Conservation (phyloP, 768 basidiomycete genomes). For the Brasilioporus rufonigricans region DNA sequence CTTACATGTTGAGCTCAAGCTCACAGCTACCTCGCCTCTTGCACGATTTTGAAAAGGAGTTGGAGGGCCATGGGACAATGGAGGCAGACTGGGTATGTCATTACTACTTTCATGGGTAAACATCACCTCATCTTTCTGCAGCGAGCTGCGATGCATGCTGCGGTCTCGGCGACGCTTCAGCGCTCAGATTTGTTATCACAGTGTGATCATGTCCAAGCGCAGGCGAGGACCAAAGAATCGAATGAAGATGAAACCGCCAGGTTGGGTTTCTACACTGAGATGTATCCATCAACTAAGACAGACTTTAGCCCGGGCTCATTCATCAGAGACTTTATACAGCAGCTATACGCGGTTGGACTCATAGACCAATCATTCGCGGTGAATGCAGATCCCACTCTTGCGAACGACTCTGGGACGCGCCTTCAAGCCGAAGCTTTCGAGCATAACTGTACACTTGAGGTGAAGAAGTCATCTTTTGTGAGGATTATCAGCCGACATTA, state of each 20-base stretch:
- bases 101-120: background rate
- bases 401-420: conserved; percentile 47
- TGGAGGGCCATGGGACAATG: conserved; percentile 46
- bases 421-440: conserved; percentile 62
- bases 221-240: conserved; percentile 21
- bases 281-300: conserved; percentile 8
- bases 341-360: conserved; percentile 51
- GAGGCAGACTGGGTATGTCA: conserved; percentile 59
- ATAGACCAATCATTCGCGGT: conserved; percentile 52
- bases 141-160: conserved; percentile 47
- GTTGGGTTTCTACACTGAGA: conserved; percentile 9
- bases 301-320: conserved; percentile 23
- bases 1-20: conserved; percentile 2
- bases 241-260: conserved; percentile 22
- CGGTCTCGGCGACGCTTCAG: conserved; percentile 46
- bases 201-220: conserved; percentile 48
- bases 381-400: conserved; percentile 50
- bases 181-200: conserved; percentile 54
- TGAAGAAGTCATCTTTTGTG: conserved; percentile 23
- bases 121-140: conserved; percentile 17
- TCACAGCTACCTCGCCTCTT: conserved; percentile 62
- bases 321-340: conserved; percentile 41
- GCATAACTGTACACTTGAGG: conserved; percentile 56
- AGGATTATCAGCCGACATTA: conserved; percentile 3
- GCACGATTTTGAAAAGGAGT: conserved; percentile 48